These are phyloP conservation scores for Nothophaeocryptopus gaeumannii DNA, from an alignment of 2,329 filamentous ascomycete species.

Conservation along the genomic window DNA sequence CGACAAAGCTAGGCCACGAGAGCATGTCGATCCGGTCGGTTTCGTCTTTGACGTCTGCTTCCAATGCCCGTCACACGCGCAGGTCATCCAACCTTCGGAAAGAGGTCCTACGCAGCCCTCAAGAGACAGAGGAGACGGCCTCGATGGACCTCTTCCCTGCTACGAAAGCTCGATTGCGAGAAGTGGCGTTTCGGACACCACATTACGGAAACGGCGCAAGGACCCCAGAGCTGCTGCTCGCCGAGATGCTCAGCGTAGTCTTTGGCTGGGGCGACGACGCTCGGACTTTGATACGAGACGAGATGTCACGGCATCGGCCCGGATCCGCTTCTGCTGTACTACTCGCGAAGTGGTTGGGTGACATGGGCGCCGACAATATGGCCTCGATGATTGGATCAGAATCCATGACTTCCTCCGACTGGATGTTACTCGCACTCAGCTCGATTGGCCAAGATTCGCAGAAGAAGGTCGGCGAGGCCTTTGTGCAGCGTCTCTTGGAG, in stretches of 20 bases:
- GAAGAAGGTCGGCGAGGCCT: slow-evolving; percentile 85
- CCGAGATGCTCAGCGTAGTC: slow-evolving; percentile 88
- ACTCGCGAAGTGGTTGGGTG: slow-evolving; percentile 87
- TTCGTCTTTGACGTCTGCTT: slow-evolving; percentile 39
- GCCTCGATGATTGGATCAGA: slow-evolving; percentile 70
- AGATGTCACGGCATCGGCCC: slow-evolving; percentile 69
- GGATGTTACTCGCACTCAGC: slow-evolving; percentile 92
- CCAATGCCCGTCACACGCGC: slow-evolving; percentile 27
- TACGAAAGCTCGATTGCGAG: slow-evolving; percentile 73
- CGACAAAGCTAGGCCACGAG: slow-evolving; percentile 33
- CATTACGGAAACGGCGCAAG: slow-evolving; percentile 47
- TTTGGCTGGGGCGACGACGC: slow-evolving; percentile 93
- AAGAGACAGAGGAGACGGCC: slow-evolving; percentile 57
- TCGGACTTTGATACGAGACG: slow-evolving; percentile 76
- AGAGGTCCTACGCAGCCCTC: slow-evolving; percentile 75
- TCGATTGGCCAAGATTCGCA: slow-evolving; percentile 75
- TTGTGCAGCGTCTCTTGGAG: slow-evolving; percentile 85
- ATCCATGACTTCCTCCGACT: slow-evolving; percentile 89
- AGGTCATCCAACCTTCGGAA: slow-evolving; percentile 71
- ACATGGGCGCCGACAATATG: slow-evolving; percentile 78
- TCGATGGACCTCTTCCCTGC: slow-evolving; percentile 81
- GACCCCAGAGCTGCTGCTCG: slow-evolving; percentile 69
- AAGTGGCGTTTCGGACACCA: slow-evolving; percentile 76
- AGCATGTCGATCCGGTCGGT: slow-evolving; percentile 46
- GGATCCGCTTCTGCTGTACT: slow-evolving; percentile 78